phyloP scores from a whole-genome alignment of 768 basidiomycete species.

The Lactarius trivialis region DNA sequence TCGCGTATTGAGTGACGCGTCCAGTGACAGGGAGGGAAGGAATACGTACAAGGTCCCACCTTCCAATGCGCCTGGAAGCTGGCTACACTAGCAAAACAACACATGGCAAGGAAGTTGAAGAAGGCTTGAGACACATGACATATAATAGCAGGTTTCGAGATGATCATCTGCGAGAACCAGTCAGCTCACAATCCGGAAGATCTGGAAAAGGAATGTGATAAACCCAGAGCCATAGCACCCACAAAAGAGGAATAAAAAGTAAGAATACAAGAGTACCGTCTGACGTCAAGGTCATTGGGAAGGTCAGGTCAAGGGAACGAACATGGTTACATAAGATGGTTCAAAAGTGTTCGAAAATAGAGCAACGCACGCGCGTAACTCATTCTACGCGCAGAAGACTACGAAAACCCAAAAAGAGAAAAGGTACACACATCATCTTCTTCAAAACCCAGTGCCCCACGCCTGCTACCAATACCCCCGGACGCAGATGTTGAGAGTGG shows the following conservation, averaged over 20 bases:
- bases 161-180: conserved; percentile 60
- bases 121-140: conserved; percentile 75
- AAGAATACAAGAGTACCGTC: conserved; percentile 51
- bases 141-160: conserved; percentile 76
- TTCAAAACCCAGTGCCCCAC: conserved; percentile 52
- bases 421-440: conserved; percentile 63
- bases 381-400: conserved; percentile 16
- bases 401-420: conserved; percentile 31
- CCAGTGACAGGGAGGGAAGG: neutral
- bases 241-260: conserved; percentile 58
- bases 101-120: conserved; percentile 90
- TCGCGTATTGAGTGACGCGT: neutral
- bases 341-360: conserved; percentile 2
- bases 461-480: conserved; percentile 53
- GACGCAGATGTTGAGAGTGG: conserved; percentile 36
- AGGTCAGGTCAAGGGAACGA: conserved; percentile 13
- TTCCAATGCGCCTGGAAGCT: conserved; percentile 80
- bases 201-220: conserved; percentile 20
- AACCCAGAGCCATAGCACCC: conserved; percentile 68
- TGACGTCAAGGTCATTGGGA: conserved; percentile 26
- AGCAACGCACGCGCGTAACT: neutral
- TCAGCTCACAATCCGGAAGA: conserved; percentile 18
- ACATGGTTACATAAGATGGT: conserved; percentile 23
- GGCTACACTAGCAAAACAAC: conserved; percentile 86
- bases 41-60: conserved; percentile 76